These are phyloP conservation scores for Gracilaria caudata DNA, from an alignment of 23 red algal genomes.

Conservation along the genomic window DNA sequence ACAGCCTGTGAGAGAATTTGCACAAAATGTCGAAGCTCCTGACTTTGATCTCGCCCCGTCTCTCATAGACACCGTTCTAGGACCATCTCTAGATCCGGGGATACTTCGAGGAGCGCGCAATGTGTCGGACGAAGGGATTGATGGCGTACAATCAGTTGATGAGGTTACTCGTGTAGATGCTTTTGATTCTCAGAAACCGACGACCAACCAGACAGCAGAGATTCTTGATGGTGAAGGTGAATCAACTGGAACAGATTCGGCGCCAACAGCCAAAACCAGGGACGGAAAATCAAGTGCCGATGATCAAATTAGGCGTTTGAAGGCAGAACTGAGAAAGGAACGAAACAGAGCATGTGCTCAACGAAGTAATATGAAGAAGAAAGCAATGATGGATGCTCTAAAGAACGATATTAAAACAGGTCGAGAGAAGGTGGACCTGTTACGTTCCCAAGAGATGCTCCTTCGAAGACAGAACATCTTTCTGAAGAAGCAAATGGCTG, in stretches of 20 bases:
- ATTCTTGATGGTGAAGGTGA: background rate
- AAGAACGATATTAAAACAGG: constrained; percentile 17
- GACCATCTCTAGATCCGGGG: background rate
- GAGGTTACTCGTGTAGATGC: background rate
- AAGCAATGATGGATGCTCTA: constrained; percentile 20
- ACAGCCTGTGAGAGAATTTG: background rate
- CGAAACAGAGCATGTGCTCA: constrained; percentile 36
- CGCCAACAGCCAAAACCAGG: background rate
- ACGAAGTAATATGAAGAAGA: constrained; percentile 39
- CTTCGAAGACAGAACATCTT: constrained; percentile 28
- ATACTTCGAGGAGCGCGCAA: background rate
- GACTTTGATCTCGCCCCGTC: background rate
- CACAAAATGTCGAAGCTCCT: too few relatives aligned
- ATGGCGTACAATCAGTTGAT: background rate
- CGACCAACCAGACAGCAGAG: background rate
- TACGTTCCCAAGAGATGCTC: constrained; percentile 31
- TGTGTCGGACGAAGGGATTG: background rate
- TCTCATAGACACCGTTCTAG: background rate
- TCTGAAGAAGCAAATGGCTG: constrained; percentile 4
- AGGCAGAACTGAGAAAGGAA: constrained; percentile 32
- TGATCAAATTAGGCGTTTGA: constrained; percentile 8
- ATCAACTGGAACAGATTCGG: background rate
- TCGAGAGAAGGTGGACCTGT: constrained; percentile 24
- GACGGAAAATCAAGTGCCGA: background rate
- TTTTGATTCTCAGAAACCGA: too few relatives aligned